Evolutionary conservation across 2,329 filamentous ascomycete genomes (phyloP), one percentile per base, ranked within the genome.

Genomic region (Colletotrichum sp.): DNA sequence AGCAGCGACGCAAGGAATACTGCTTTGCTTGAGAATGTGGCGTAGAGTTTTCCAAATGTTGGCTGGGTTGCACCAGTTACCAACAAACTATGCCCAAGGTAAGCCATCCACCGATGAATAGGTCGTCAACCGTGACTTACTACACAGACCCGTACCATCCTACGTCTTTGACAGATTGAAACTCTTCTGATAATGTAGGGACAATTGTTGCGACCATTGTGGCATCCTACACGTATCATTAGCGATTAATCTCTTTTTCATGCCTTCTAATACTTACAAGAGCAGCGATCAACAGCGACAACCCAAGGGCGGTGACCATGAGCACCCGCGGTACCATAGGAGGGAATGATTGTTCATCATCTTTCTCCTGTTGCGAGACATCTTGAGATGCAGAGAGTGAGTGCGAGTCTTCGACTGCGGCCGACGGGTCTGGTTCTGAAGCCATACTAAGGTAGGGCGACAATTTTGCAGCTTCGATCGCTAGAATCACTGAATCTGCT

Each of bases 121-220:
- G 52, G 12, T n/a, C 13, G 24, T 9, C 16, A 16, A 57, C 3
- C 13, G 9, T 34, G 67, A 44, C 68, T 26, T 64, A 64, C 68
- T 82, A 87, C 7, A 85, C 85, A 26, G 85, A 83, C 1, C 85
- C 87, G 76, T 89, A 89, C 88, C 88, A 90, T 26, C 84, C 86
- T 7, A 88, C 83, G 64, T 88, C 85, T 12, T 82, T 79, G 3
- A 87, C 80, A 26, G 82, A 80, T 12, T 84, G 80, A 78, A 85
- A 83, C 26, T 83, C 82, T 74, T 80, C 83, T 1, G 86, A 34
- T 15, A 71, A 39, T 15, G 68, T 71, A 7, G 68, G 57, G 8
- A 71, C 68, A 44, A 71, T 71, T 9, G 68, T 71, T 13, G 68
- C 57, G 18, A 71, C 68, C 68, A 71, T 64, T 18, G 68, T 71